Percentiles rank a stretch among this genome's conserved stretches.
phyloP scores from a whole-genome alignment of 768 basidiomycete genomes.

The Mycena polygramma region DNA sequence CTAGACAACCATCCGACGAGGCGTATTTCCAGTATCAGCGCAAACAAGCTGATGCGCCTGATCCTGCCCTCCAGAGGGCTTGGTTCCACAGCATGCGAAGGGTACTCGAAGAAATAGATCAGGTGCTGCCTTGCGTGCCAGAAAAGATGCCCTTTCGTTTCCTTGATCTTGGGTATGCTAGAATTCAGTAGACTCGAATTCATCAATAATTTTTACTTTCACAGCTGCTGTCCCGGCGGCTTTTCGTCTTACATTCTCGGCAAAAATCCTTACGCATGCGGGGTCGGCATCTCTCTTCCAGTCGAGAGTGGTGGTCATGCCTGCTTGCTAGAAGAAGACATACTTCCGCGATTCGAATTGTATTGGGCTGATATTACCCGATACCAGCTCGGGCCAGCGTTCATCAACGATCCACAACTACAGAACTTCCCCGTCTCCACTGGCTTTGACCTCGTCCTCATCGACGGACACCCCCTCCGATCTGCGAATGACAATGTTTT shows the following conservation, averaged over 20 bases:
- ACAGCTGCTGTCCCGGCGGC: conserved; percentile 48
- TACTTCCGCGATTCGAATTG: conserved; percentile 41
- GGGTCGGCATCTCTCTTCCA: conserved; percentile 43
- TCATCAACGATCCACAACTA: conserved; percentile 34
- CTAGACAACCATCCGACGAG: conserved; percentile 17
- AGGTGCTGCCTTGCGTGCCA: conserved; percentile 35
- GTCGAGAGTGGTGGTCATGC: conserved; percentile 44
- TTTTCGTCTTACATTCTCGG: conserved; percentile 47
- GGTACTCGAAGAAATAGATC: conserved; percentile 43
- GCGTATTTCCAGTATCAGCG: conserved; percentile 34
- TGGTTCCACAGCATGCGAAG: conserved; percentile 42
- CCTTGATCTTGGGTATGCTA: conserved; percentile 45
- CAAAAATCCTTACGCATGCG: conserved; percentile 40
- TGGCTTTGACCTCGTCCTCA: conserved; percentile 46
- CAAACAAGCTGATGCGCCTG: conserved; percentile 36
- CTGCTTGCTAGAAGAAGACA: conserved; percentile 39
- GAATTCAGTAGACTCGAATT: background rate
- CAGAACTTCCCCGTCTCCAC: conserved; percentile 35
- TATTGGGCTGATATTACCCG: conserved; percentile 43
- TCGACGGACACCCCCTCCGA: conserved; percentile 51
- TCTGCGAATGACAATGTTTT: conserved; percentile 25
- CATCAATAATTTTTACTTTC: conserved; percentile 4
- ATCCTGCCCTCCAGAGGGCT: conserved; percentile 29
- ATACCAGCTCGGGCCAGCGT: conserved; percentile 49
- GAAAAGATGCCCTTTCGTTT: conserved; percentile 37